Evolutionary conservation across 106 monocot genomes (phyloP).

Genomic region (Dactylorhiza incarnata): DNA sequence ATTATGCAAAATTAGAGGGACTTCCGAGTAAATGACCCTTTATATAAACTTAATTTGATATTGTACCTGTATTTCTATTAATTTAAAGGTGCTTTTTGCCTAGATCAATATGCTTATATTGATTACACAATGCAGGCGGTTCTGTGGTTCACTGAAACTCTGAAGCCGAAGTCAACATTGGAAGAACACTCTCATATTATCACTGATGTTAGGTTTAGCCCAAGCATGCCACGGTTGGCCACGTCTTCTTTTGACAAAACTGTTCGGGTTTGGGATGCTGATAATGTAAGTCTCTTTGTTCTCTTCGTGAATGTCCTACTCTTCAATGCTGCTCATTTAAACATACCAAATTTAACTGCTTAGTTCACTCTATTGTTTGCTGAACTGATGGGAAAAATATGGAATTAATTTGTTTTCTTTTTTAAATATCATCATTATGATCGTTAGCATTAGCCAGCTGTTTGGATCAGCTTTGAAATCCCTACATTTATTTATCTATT

Average conservation of each 20-base stretch:
- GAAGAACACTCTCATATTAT: slow-evolving; percentile 69
- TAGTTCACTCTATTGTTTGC: background rate
- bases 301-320: background rate
- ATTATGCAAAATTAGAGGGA: too few relatives aligned
- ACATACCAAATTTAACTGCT: background rate
- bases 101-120: background rate
- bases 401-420: background rate
- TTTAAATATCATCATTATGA: background rate
- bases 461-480: background rate
- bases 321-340: background rate
- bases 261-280: slow-evolving; percentile 92
- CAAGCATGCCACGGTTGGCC: slow-evolving; percentile 72
- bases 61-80: slow-evolving; percentile 1
- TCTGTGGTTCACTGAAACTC: slow-evolving; percentile 64
- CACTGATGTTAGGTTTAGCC: slow-evolving; percentile 78
- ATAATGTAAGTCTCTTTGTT: slow-evolving; percentile 50
- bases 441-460: background rate
- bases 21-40: too few relatives aligned
- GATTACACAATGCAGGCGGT: slow-evolving; percentile 47
- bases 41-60: background rate
- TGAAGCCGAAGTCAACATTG: slow-evolving; percentile 60
- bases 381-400: background rate
- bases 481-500: background rate
- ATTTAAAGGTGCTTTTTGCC: background rate
- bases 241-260: slow-evolving; percentile 94